Evolutionary conservation across 192 early-diverging fungal species (phyloP).

Genomic region (Entophlyctis helioformis): DNA sequence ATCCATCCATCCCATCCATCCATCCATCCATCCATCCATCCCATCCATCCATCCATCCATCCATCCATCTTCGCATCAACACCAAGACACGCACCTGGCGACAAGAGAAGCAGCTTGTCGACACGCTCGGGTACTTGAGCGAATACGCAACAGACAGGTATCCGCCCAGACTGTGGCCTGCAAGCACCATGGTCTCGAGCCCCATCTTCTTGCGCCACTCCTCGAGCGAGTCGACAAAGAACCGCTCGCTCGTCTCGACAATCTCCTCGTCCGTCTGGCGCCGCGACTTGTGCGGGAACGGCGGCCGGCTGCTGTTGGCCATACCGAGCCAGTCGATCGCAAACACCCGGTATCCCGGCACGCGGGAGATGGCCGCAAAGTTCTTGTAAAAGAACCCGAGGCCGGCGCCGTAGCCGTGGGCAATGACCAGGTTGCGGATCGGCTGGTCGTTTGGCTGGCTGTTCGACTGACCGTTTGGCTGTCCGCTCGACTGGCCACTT

Average conservation of each 20-base stretch:
- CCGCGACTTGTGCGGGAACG: conserved; percentile 38
- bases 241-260: conserved; percentile 47
- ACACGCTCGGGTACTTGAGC: conserved; percentile 77
- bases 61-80: no score
- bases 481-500: no score
- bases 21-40: no score
- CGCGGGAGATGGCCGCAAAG: conserved; percentile 25
- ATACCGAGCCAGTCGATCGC: conserved; percentile 93
- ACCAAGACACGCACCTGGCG: conserved; percentile 65
- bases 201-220: conserved; percentile 68
- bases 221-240: conserved; percentile 86
- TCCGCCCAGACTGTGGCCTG: conserved; percentile 67
- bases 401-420: conserved; percentile 72
- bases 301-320: conserved; percentile 73
- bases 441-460: no score
- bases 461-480: no score
- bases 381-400: conserved; percentile 63
- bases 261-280: conserved; percentile 22
- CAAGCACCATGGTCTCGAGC: conserved; percentile 65
- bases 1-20: no score
- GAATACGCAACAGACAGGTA: conserved; percentile 81
- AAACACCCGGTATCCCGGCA: conserved; percentile 46
- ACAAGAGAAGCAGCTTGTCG: conserved; percentile 75
- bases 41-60: no score
- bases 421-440: conserved; percentile 59